These are phyloP conservation scores for Didymella glomerata DNA, from an alignment of 2,329 filamentous ascomycete genomes.

Conservation along the genomic window DNA sequence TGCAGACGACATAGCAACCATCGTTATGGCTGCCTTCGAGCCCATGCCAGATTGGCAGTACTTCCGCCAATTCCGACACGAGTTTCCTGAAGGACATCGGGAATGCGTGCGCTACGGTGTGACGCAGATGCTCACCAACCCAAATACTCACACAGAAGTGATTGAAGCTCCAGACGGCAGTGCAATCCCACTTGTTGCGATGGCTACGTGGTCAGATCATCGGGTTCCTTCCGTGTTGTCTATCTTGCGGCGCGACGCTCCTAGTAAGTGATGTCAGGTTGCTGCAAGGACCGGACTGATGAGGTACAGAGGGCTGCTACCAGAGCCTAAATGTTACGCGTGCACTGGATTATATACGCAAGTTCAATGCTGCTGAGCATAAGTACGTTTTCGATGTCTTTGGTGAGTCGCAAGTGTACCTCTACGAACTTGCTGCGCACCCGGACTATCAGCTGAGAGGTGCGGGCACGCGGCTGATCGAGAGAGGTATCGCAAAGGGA, in stretches of 20 bases:
- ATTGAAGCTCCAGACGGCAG: constrained; percentile 1
- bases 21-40: not conserved
- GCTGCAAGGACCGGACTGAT: not conserved
- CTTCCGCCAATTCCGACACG: not conserved
- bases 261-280: not conserved
- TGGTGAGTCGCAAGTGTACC: not conserved
- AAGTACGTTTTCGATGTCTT: not conserved
- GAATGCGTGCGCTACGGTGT: not conserved
- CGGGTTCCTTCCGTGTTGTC: not conserved
- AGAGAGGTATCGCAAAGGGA: not conserved
- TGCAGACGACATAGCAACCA: constrained; percentile 1
- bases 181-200: not conserved
- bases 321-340: constrained; percentile 1
- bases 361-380: not conserved
- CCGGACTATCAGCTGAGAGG: constrained; percentile 1
- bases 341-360: not conserved
- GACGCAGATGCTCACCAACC: not conserved
- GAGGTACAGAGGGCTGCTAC: not conserved
- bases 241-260: not conserved
- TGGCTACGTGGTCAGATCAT: not conserved
- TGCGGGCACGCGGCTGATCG: not conserved
- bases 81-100: not conserved
- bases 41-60: constrained; percentile 6
- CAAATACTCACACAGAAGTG: not conserved
- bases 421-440: not conserved